Conservation (phyloP, 164 flowering plant species). For the Vitis amurensis region DNA sequence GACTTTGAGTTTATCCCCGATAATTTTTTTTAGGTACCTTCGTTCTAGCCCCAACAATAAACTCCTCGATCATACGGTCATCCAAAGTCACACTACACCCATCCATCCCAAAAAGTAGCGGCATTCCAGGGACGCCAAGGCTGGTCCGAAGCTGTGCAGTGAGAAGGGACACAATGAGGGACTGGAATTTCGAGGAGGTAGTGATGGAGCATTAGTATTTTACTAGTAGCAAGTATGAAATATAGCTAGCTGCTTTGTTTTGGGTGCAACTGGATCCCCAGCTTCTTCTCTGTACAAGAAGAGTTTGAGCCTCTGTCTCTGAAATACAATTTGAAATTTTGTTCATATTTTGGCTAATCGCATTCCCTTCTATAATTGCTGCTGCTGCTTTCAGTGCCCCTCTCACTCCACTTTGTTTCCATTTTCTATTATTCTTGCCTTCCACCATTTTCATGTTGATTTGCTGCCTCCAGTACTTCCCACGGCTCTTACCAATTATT, state of each 20-base stretch:
- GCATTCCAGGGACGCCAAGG: conserved; percentile 57
- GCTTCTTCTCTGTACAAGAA: not conserved
- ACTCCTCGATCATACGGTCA: conserved; percentile 30
- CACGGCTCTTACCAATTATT: too few species aligned
- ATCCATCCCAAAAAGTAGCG: conserved; percentile 26
- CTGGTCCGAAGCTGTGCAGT: conserved; percentile 82
- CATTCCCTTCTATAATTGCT: too few species aligned
- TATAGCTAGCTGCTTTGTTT: conserved; percentile 3
- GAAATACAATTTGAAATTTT: too few species aligned
- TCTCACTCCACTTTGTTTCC: too few species aligned
- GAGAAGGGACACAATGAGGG: conserved; percentile 79
- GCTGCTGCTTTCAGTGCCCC: too few species aligned
- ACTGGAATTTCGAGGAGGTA: conserved; percentile 87
- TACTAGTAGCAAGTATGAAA: not conserved
- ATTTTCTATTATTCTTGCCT: too few species aligned
- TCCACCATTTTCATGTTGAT: too few species aligned
- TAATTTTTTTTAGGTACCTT: too few species aligned
- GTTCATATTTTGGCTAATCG: too few species aligned
- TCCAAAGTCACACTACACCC: conserved; percentile 90
- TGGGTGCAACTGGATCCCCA: conserved; percentile 8
- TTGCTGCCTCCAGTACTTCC: too few species aligned
- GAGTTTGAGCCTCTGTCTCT: not conserved
- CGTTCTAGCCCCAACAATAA: conserved; percentile 29
- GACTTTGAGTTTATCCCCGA: too few species aligned
- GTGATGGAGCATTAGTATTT: conserved; percentile 43